These are phyloP conservation scores for Chimonanthus praecox DNA, from an alignment of 164 flowering plant species.

Conservation along the genomic window DNA sequence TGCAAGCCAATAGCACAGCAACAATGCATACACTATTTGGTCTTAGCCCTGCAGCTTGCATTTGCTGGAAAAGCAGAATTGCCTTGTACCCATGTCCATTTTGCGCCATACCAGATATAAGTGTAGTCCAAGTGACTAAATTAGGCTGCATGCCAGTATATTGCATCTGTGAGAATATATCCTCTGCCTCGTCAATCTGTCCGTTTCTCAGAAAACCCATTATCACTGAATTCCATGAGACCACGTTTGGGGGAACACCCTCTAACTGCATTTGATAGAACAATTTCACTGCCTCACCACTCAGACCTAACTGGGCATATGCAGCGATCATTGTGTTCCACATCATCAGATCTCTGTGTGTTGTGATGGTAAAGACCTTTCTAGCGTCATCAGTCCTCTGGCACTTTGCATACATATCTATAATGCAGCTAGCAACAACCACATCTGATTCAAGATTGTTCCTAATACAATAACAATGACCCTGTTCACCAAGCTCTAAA, in stretches of 20 bases:
- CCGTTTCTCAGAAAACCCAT: constrained; percentile 48
- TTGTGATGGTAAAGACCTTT: constrained; percentile 37
- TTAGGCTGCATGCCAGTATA: constrained; percentile 41
- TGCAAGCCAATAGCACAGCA: constrained; percentile 45
- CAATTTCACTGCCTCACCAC: constrained; percentile 61
- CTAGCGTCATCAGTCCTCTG: constrained; percentile 35
- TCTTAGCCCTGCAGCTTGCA: constrained; percentile 48
- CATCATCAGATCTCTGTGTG: constrained; percentile 43
- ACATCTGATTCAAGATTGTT: constrained; percentile 48
- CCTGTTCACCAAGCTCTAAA: constrained; percentile 46
- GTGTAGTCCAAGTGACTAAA: constrained; percentile 51
- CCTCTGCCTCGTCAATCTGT: constrained; percentile 39
- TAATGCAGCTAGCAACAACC: constrained; percentile 48
- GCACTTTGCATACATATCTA: constrained; percentile 65
- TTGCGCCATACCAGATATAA: constrained; percentile 55
- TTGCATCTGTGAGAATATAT: constrained; percentile 52
- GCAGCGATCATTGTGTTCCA: constrained; percentile 64
- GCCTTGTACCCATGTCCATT: constrained; percentile 44
- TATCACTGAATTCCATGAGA: constrained; percentile 63
- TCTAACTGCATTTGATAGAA: constrained; percentile 70
- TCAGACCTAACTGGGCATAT: constrained; percentile 46
- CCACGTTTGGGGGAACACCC: constrained; percentile 42
- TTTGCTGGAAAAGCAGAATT: constrained; percentile 30
- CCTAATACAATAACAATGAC: constrained; percentile 56
- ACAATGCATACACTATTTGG: constrained; percentile 39